Conservation (phyloP, 352 stramenopile genomes). For the Pilasporangium apinafurcum region DNA sequence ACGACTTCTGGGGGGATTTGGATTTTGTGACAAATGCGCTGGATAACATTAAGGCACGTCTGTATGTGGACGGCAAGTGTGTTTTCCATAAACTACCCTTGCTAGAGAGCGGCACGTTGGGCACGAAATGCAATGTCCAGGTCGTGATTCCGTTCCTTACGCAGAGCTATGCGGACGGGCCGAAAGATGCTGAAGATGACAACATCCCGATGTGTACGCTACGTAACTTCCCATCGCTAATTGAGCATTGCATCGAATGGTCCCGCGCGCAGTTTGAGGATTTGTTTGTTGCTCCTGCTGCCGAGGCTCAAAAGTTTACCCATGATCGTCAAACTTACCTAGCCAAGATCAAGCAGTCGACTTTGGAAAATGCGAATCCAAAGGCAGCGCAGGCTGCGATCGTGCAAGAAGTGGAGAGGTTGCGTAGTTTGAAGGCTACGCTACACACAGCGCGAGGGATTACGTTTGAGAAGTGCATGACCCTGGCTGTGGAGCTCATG, state of each 20-base stretch:
- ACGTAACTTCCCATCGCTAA: constrained; percentile 97
- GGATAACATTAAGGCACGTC: constrained; percentile 97
- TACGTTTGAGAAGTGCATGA: constrained; percentile 70
- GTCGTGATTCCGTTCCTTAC: constrained; percentile 84
- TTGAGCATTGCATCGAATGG: constrained; percentile 99
- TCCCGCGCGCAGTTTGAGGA: constrained; percentile 87
- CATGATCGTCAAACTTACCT: constrained; percentile 68
- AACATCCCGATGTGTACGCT: constrained; percentile 99
- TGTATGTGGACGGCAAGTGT: constrained; percentile 98
- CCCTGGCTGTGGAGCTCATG: constrained; percentile 69
- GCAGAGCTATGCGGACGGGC: constrained; percentile 93
- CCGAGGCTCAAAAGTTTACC: constrained; percentile 84
- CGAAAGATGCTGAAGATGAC: constrained; percentile 97
- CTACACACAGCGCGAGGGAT: constrained; percentile 42
- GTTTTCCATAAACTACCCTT: constrained; percentile 96
- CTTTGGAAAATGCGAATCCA: constrained; percentile 67
- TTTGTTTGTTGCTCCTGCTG: constrained; percentile 72
- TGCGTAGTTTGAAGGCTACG: constrained; percentile 45
- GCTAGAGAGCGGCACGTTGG: constrained; percentile 97
- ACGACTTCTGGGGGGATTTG: constrained; percentile 75
- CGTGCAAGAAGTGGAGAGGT: constrained; percentile 66
- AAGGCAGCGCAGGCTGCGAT: constrained; percentile 63
- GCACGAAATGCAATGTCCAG: constrained; percentile 98
- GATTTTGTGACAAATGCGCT: constrained; percentile 98
- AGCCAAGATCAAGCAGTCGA: constrained; percentile 57